Evolutionary conservation across 352 stramenopile genomes (phyloP), one percentile per base, ranked within the genome.

Genomic region (Pseudoperonospora humuli): DNA sequence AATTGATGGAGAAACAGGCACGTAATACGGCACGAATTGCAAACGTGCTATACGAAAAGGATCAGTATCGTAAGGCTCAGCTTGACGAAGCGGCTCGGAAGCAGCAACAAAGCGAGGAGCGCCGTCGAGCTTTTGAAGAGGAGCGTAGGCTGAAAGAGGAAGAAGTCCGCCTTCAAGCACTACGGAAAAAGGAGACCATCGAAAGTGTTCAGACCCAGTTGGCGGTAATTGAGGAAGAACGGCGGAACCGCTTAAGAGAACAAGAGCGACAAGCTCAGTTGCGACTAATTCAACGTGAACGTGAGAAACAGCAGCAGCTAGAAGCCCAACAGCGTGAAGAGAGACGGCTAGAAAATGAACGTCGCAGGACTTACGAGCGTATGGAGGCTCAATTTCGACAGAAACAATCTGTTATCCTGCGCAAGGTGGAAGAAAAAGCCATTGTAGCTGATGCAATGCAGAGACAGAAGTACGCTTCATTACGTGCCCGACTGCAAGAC

Each of bases 1-100:
- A 79, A 24, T 42, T 81, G 21, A 42, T 57, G 0, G 64, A 84
- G 5, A 89, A 84, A 41, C 75, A 87, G 36, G 54, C 74, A 18
- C 67, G 61, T 19, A 89, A 86, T 57, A 73, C 82, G 15, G 68
- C 79, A 38, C 67, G 75, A 5, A 78, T 89, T 32, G 62, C 58
- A 8, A 69, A 54, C 36, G 75, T 89, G 10, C 35, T 88, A 13
- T 44, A 73, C 33, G 75, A 88, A 38, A 80, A 75, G 20, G 77
- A n/a, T n/a, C n/a, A n/a, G n/a, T n/a, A n/a, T n/a, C n/a, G n/a
- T 0, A 50, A 64, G 8, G 34, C 62, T 18, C 79, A 84, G 29
- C 43, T 76, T 4, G 42, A 77, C 14, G 73, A 74, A 26, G 66
- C 67, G 3, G 56, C 65, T n/a, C 69, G 64, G 5, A 85, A 85